Conservation (phyloP, 306 rosid genomes). For the Casuarina cunninghamiana region DNA sequence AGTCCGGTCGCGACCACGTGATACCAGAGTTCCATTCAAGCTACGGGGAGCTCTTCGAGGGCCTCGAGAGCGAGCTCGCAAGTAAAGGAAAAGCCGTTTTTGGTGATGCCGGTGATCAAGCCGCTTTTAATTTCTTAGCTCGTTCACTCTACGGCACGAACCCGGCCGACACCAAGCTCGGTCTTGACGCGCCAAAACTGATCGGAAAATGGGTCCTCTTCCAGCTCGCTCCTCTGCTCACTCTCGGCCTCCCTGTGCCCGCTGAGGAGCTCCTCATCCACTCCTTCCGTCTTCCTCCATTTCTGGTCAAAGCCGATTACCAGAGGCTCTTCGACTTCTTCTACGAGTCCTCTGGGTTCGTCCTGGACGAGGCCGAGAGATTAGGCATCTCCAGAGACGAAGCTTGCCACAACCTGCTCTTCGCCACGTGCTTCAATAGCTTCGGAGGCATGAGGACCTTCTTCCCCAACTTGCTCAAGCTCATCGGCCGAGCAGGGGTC, state of each 20-base stretch:
- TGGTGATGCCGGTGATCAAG: slow-evolving; percentile 54
- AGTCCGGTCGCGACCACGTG: slow-evolving; percentile 49
- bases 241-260: slow-evolving; percentile 64
- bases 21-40: slow-evolving; percentile 66
- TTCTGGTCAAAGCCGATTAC: slow-evolving; percentile 60
- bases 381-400: slow-evolving; percentile 71
- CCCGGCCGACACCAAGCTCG: slow-evolving; percentile 57
- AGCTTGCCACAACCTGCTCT: slow-evolving; percentile 82
- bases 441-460: slow-evolving; percentile 77
- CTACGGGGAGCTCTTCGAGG: slow-evolving; percentile 52
- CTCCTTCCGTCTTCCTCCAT: slow-evolving; percentile 59
- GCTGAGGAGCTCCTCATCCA: slow-evolving; percentile 61
- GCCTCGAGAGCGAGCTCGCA: slow-evolving; percentile 52
- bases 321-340: slow-evolving; percentile 70
- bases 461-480: slow-evolving; percentile 61
- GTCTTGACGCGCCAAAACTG: slow-evolving; percentile 62
- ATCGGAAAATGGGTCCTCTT: slow-evolving; percentile 62
- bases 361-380: slow-evolving; percentile 72
- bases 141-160: slow-evolving; percentile 45
- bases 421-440: slow-evolving; percentile 84
- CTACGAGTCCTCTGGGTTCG: slow-evolving; percentile 45
- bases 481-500: slow-evolving; percentile 63
- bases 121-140: slow-evolving; percentile 70
- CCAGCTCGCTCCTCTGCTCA: slow-evolving; percentile 58
- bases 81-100: slow-evolving; percentile 54